These are phyloP conservation scores for Calonectria hawksworthii DNA, from an alignment of 2,329 filamentous ascomycete species.

Conservation along the genomic window DNA sequence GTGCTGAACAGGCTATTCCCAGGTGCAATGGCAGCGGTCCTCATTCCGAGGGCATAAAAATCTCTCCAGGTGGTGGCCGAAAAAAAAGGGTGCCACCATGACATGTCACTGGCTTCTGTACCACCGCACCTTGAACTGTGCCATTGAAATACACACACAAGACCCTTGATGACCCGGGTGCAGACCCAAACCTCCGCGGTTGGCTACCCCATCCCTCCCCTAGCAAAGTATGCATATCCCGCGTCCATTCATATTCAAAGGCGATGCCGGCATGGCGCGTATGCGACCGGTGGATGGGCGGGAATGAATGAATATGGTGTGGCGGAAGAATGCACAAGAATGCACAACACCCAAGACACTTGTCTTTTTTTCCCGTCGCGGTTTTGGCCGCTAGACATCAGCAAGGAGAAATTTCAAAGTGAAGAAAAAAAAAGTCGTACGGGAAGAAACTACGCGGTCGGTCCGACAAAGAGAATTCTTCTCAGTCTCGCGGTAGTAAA, in stretches of 20 bases:
- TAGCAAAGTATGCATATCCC: conserved; percentile 11
- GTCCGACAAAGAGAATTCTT: background rate
- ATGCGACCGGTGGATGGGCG: background rate
- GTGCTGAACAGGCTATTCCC: background rate
- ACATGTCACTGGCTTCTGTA: background rate
- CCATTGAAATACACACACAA: background rate
- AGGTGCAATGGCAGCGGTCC: background rate
- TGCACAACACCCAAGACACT: background rate
- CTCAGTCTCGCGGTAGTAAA: conserved; percentile 20
- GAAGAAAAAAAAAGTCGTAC: background rate
- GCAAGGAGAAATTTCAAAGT: background rate
- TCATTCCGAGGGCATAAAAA: background rate
- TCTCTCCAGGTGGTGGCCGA: conserved; percentile 3
- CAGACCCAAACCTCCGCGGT: conserved; percentile 24
- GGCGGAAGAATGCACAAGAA: background rate
- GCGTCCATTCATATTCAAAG: conserved; percentile 23
- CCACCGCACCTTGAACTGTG: background rate
- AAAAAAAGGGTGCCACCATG: conserved; percentile 6
- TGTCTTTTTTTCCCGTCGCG: background rate
- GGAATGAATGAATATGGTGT: conserved; percentile 12
- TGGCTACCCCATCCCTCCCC: conserved; percentile 7
- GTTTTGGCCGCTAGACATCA: background rate
- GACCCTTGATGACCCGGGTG: conserved; percentile 10
- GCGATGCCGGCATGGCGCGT: conserved; percentile 31
- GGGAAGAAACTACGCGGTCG: background rate